Conservation (phyloP, 305 asterid species). For the Fraxinus latifolia region DNA sequence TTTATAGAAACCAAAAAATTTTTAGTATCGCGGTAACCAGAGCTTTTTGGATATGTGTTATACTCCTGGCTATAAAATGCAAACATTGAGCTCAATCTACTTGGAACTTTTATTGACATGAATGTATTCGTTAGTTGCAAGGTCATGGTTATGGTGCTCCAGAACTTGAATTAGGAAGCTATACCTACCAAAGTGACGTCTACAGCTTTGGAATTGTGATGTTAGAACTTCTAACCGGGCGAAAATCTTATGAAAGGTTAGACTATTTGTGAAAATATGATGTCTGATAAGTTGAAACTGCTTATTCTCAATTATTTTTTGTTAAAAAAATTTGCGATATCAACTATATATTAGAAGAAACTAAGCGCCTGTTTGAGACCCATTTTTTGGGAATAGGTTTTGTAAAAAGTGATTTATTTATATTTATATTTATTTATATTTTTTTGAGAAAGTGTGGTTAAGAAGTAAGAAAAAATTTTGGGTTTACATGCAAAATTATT, state of each 20-base stretch:
- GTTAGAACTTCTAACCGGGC: conserved; percentile 83
- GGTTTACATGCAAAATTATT: no score
- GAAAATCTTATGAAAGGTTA: conserved; percentile 83
- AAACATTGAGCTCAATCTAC: background rate
- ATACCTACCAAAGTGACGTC: conserved; percentile 76
- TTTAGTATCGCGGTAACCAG: background rate
- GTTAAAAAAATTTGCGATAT: background rate
- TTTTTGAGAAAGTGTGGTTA: background rate
- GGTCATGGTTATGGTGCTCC: conserved; percentile 86
- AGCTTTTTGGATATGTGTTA: background rate
- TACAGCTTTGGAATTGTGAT: conserved; percentile 94
- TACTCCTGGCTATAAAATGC: background rate
- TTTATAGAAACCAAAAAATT: background rate
- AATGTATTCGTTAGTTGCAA: conserved; percentile 60
- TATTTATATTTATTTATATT: no score
- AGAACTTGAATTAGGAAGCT: conserved; percentile 82
- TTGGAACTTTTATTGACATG: conserved; percentile 22
- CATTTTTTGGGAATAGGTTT: background rate
- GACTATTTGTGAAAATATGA: background rate
- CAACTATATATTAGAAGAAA: conserved; percentile 1
- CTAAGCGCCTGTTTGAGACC: background rate
- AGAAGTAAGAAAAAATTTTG: no score
- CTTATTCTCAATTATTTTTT: background rate
- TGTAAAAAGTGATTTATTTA: background rate
- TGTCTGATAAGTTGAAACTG: background rate